Evolutionary conservation across 1,284 basidiomycete genomes (phyloP), one percentile per base, ranked within the genome.

Genomic region (Naganishia liquefaciens): DNA sequence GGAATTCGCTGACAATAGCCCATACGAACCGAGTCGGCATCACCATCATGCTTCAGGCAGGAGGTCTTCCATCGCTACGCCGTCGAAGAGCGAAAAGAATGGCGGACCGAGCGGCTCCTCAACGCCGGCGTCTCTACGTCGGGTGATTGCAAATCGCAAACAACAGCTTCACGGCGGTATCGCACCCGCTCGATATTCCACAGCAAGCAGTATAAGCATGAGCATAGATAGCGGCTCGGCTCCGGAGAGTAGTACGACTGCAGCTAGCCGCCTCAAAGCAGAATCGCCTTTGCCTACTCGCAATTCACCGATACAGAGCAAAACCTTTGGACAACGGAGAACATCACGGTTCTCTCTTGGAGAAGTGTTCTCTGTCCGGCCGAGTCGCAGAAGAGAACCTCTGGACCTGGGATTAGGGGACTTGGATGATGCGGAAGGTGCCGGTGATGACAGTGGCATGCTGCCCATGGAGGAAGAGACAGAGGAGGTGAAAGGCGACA

Each of bases 401-500:
- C 17, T 60, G n/a, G 55, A 60, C 21, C 17, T 60, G 33, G 55
- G 55, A 15, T 17, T 60, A n/a, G 55, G 55, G 10, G 55, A 60
- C 40, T 6, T 49, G 19, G 55, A 25, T n/a, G 55, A 62, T 37
- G 60, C 19, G 2, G 60, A 62, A 19, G 25, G 52, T 27, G 40
- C n/a, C 21, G 39, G 49, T 15, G 51, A 62, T 27, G 60, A 53
- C 25, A 53, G 49, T n/a, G 60, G 51, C 11, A 11, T 52, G 23
- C 40, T 51, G 21, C 60, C 60, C 3, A 53, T 62, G 49, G 60
- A 62, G 9, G 75, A 1, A 68, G 75, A 76, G 49, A 84, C 88
- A 68, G 78, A 80, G 47, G 80, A 85, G 37, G 90, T 92, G 62
- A 84, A 84, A 63, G 89, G 91, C 74, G 71, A 81, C 15, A 80